Conservation (phyloP, 2,329 filamentous ascomycete genomes). For the Sporothrix dimorphospora region DNA sequence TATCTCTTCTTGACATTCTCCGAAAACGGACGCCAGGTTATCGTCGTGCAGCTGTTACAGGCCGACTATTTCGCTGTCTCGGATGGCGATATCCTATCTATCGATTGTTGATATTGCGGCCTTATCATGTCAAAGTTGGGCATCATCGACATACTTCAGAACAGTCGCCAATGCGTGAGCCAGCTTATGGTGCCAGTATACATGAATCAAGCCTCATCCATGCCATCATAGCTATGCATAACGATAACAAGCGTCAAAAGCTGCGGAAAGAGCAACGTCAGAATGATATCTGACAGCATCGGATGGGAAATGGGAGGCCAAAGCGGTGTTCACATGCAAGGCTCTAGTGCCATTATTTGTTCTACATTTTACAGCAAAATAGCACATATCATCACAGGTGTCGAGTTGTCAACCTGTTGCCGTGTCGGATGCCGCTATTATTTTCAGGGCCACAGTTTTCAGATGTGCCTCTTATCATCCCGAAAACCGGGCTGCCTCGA, state of each 20-base stretch:
- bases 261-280: background rate
- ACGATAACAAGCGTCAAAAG: background rate
- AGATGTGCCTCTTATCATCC: background rate
- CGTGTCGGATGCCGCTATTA: too few species aligned
- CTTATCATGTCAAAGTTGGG: slow-evolving; percentile 1
- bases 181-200: background rate
- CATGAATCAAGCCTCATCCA: background rate
- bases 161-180: background rate
- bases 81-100: slow-evolving; percentile 7
- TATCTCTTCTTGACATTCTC: background rate
- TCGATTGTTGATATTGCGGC: background rate
- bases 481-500: background rate
- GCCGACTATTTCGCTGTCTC: background rate
- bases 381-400: background rate
- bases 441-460: background rate
- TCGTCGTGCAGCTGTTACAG: background rate
- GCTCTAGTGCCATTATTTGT: background rate
- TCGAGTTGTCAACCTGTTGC: background rate
- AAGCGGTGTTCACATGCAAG: background rate
- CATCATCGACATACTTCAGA: background rate
- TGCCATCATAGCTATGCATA: background rate
- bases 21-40: background rate
- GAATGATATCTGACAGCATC: background rate
- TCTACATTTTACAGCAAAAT: background rate
- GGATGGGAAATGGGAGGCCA: background rate